phyloP scores from a whole-genome alignment of 2,329 filamentous ascomycete species.

The Colletotrichum higginsianum region DNA sequence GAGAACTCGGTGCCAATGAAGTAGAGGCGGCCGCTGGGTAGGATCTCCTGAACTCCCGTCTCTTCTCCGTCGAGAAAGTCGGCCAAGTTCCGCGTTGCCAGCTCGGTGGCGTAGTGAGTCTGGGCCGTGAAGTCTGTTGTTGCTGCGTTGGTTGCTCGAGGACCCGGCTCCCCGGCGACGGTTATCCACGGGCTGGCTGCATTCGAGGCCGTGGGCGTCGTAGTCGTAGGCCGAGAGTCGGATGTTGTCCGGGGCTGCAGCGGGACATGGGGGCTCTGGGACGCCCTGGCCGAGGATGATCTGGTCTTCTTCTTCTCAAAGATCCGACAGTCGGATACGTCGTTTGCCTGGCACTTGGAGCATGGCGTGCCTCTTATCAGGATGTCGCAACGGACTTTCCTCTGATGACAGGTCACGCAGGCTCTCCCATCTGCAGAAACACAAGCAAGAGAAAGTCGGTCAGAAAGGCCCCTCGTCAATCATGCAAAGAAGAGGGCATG shows the following conservation, averaged over 20 bases:
- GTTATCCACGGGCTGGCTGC: constrained; percentile 23
- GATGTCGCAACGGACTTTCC: constrained; percentile 67
- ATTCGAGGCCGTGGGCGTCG: constrained; percentile 45
- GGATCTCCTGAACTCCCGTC: constrained; percentile 61
- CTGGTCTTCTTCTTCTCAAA: constrained; percentile 66
- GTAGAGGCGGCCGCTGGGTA: constrained; percentile 62
- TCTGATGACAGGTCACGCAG: constrained; percentile 64
- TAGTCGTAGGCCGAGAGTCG: constrained; percentile 44
- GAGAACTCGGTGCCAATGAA: constrained; percentile 71
- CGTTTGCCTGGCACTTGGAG: constrained; percentile 61
- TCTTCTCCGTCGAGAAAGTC: constrained; percentile 66
- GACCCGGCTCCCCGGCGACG: neutral
- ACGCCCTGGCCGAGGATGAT: constrained; percentile 51
- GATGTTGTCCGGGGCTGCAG: constrained; percentile 60
- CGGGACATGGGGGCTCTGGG: constrained; percentile 52
- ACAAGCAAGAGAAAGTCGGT: neutral
- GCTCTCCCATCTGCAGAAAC: constrained; percentile 53
- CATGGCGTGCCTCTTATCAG: constrained; percentile 62
- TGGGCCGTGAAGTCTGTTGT: constrained; percentile 3
- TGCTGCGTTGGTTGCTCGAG: constrained; percentile 31
- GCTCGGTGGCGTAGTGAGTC: constrained; percentile 50
- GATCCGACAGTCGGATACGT: constrained; percentile 59
- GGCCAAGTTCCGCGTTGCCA: constrained; percentile 63
- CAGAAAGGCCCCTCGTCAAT: neutral
- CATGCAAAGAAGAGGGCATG: neutral